phyloP scores from a whole-genome alignment of 345 rosid species.

The Corchorus olitorius region DNA sequence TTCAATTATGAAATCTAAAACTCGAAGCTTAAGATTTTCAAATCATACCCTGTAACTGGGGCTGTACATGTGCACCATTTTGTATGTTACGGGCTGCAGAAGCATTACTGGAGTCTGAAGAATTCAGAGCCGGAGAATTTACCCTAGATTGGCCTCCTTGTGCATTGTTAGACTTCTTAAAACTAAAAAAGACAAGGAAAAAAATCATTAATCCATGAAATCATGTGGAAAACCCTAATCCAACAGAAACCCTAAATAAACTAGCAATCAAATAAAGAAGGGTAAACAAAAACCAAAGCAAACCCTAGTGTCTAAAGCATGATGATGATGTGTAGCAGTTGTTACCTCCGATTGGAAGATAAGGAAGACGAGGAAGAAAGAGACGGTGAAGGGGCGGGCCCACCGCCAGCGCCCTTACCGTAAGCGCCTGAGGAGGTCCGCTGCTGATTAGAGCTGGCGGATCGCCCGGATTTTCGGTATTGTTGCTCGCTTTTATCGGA shows the following conservation, averaged over 20 bases:
- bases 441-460: slow-evolving; percentile 62
- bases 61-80: slow-evolving; percentile 58
- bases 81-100: slow-evolving; percentile 43
- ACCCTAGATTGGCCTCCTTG: slow-evolving; percentile 77
- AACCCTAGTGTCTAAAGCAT: slow-evolving; percentile 1
- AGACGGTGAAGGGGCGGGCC: slow-evolving; percentile 69
- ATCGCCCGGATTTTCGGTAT: slow-evolving; percentile 74
- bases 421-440: slow-evolving; percentile 67
- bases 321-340: neutral
- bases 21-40: too few species aligned
- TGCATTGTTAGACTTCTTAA: slow-evolving; percentile 68
- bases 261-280: neutral
- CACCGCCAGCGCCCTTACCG: slow-evolving; percentile 76
- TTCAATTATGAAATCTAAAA: neutral
- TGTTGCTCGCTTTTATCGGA: slow-evolving; percentile 75
- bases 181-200: slow-evolving; percentile 34
- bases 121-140: slow-evolving; percentile 41
- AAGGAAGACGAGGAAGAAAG: slow-evolving; percentile 40
- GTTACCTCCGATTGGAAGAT: slow-evolving; percentile 65
- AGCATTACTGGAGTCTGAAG: slow-evolving; percentile 43
- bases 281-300: neutral
- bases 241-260: slow-evolving; percentile 10
- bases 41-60: slow-evolving; percentile 59
- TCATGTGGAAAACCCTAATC: slow-evolving; percentile 10
- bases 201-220: slow-evolving; percentile 7